Conservation (phyloP, 805 yeast species). For the Zygosaccharomyces lentus region DNA sequence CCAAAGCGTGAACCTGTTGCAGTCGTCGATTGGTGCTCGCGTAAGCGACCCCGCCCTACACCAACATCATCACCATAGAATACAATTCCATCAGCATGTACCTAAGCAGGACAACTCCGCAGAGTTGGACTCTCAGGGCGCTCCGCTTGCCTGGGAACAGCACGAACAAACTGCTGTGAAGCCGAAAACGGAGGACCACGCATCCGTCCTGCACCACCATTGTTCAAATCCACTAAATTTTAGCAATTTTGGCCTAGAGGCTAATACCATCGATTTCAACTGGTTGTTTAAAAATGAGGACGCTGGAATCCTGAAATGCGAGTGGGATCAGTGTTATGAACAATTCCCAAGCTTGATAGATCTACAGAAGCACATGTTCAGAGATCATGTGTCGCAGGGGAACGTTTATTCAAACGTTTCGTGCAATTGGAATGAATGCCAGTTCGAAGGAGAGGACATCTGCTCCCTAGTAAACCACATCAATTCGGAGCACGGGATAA, state of each 20-base stretch:
- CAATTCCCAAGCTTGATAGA: conserved; percentile 38
- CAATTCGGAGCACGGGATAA: conserved; percentile 43
- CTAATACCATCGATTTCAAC: conserved; percentile 40
- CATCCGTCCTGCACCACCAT: conserved; percentile 7
- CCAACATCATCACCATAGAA: conserved; percentile 39
- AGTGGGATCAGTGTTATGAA: conserved; percentile 64
- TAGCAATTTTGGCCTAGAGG: not conserved
- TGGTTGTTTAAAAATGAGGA: conserved; percentile 35
- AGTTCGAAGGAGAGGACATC: conserved; percentile 50
- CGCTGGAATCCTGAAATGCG: conserved; percentile 42
- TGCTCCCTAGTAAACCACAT: conserved; percentile 57
- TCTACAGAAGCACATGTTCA: conserved; percentile 50
- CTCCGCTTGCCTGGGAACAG: not conserved
- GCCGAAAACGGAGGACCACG: conserved; percentile 5
- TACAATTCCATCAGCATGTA: conserved; percentile 36
- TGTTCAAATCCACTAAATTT: conserved; percentile 1
- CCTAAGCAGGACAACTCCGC: not conserved
- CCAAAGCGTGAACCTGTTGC: conserved; percentile 15
- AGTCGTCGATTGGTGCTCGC: conserved; percentile 11
- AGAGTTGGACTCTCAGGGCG: not conserved
- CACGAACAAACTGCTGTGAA: not conserved
- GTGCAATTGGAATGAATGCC: conserved; percentile 79
- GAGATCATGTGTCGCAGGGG: conserved; percentile 42
- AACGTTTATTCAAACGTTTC: conserved; percentile 7
- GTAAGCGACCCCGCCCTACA: not conserved